phyloP scores from a whole-genome alignment of 2,329 filamentous ascomycete genomes.

The Cadophora luteo-olivacea region DNA sequence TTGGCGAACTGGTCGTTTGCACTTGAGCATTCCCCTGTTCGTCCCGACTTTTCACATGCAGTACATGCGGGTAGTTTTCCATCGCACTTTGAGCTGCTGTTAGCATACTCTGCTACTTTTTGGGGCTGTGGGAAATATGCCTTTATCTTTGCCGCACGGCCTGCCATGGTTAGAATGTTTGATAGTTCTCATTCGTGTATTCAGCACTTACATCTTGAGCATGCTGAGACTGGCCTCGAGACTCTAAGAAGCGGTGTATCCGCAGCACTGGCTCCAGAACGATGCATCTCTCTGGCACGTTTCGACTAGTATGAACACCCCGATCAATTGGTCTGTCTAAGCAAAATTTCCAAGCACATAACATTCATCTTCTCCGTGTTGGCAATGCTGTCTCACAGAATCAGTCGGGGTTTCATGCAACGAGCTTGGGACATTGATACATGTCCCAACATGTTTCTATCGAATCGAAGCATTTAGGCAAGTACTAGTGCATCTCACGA shows the following conservation, averaged over 20 bases:
- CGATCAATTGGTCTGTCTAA: constrained; percentile 2
- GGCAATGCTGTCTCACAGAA: background rate
- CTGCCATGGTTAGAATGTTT: constrained; percentile 45
- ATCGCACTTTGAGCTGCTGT: constrained; percentile 69
- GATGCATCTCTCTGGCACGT: constrained; percentile 19
- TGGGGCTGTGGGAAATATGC: constrained; percentile 47
- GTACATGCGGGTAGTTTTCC: constrained; percentile 95
- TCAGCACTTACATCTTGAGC: constrained; percentile 69
- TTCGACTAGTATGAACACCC: background rate
- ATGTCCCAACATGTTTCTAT: background rate
- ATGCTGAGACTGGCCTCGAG: constrained; percentile 80
- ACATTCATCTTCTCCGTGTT: background rate
- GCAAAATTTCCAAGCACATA: background rate
- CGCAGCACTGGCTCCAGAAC: constrained; percentile 34
- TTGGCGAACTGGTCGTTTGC: constrained; percentile 95
- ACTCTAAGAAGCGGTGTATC: constrained; percentile 69
- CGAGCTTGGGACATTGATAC: background rate
- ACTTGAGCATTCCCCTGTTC: constrained; percentile 86
- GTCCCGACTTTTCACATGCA: constrained; percentile 90
- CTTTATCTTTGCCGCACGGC: constrained; percentile 92
- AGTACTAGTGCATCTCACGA: background rate
- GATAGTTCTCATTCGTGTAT: constrained; percentile 2
- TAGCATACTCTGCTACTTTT: constrained; percentile 26
- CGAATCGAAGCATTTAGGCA: background rate
- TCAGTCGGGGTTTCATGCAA: background rate